phyloP scores from a whole-genome alignment of 352 stramenopile genomes.

The Phytophthora crassamura region DNA sequence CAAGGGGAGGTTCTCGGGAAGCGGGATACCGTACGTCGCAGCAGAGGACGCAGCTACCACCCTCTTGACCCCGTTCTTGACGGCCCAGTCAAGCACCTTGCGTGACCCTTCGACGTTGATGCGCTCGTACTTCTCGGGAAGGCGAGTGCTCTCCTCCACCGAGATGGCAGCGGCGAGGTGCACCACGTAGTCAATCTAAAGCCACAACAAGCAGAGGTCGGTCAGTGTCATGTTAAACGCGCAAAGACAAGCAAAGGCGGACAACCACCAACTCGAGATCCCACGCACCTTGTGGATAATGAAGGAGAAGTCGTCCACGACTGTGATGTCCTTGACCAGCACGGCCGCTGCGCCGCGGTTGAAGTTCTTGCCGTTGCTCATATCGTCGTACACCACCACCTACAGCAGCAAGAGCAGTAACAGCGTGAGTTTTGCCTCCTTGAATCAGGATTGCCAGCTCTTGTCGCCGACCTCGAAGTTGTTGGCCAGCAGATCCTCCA shows the following conservation, averaged over 20 bases:
- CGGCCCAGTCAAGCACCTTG: slow-evolving; percentile 83
- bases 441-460: not conserved
- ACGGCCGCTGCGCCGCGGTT: slow-evolving; percentile 75
- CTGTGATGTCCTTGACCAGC: slow-evolving; percentile 86
- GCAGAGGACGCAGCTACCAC: slow-evolving; percentile 83
- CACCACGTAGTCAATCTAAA: slow-evolving; percentile 82
- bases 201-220: slow-evolving; percentile 7
- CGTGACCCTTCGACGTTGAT: slow-evolving; percentile 86
- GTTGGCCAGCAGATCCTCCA: slow-evolving; percentile 80
- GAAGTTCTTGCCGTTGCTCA: slow-evolving; percentile 91
- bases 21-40: slow-evolving; percentile 75
- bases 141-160: slow-evolving; percentile 83
- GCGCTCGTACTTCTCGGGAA: slow-evolving; percentile 88
- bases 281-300: slow-evolving; percentile 76
- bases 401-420: slow-evolving; percentile 23
- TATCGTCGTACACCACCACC: slow-evolving; percentile 89
- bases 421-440: not conserved
- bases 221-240: not conserved
- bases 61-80: slow-evolving; percentile 77
- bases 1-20: slow-evolving; percentile 71
- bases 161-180: slow-evolving; percentile 86
- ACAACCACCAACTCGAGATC: not conserved
- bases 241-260: not conserved
- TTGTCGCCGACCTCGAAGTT: slow-evolving; percentile 63
- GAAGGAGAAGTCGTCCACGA: slow-evolving; percentile 79